Percentiles rank a stretch among this genome's conserved stretches.
Evolutionary conservation across 2,329 filamentous ascomycete genomes (phyloP).

Genomic region (Ophiostoma australiae): DNA sequence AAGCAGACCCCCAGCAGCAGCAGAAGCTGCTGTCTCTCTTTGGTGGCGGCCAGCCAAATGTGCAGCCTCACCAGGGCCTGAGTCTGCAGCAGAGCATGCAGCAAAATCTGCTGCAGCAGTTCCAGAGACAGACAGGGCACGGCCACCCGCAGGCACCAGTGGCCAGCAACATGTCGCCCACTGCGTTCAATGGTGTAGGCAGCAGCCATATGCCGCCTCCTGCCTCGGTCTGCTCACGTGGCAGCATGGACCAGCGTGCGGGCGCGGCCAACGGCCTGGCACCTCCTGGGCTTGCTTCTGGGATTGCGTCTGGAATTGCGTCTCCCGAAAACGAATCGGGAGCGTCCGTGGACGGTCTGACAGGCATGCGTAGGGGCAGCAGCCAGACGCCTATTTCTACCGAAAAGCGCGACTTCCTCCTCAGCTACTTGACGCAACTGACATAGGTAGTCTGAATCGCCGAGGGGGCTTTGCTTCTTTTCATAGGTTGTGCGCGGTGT

Average conservation of each 20-base stretch:
- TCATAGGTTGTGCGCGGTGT: no score
- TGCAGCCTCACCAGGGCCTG: neutral
- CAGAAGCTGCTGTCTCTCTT: conserved; percentile 58
- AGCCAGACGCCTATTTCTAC: conserved; percentile 58
- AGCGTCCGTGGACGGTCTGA: conserved; percentile 28
- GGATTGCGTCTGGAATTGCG: neutral
- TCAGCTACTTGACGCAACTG: conserved; percentile 64
- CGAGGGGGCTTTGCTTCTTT: neutral
- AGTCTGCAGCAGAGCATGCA: neutral
- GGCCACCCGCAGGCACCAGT: conserved; percentile 1
- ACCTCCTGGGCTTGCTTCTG: neutral
- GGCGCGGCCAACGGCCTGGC: neutral
- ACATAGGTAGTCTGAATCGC: conserved; percentile 33
- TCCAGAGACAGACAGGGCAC: conserved; percentile 25
- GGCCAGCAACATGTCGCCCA: conserved; percentile 11
- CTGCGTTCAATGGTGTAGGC: neutral
- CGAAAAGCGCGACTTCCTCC: conserved; percentile 68
- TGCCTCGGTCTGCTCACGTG: conserved; percentile 22
- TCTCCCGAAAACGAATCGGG: neutral
- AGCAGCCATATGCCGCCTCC: neutral
- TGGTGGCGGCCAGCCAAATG: conserved; percentile 36
- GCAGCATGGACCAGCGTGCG: conserved; percentile 1
- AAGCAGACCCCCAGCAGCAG: conserved; percentile 22
- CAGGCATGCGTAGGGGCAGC: conserved; percentile 39
- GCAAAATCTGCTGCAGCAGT: conserved; percentile 17